phyloP scores from a whole-genome alignment of 1,139 yeast species.

The Blastobotrys petasosporus region DNA sequence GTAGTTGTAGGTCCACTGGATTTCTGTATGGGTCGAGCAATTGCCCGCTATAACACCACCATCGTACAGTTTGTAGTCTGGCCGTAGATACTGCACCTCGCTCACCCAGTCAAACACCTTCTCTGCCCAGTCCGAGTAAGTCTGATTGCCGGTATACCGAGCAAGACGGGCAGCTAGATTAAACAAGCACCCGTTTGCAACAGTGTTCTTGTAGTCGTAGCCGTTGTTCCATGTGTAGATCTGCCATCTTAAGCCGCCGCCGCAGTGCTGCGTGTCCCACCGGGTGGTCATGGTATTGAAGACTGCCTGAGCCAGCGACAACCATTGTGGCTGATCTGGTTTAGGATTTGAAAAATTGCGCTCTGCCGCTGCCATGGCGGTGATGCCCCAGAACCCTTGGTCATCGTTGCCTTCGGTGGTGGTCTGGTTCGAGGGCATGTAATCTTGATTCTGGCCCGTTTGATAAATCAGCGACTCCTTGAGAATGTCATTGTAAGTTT shows the following conservation, averaged over 20 bases:
- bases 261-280: conserved; percentile 73
- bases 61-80: conserved; percentile 47
- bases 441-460: conserved; percentile 68
- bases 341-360: conserved; percentile 77
- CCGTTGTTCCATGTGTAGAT: conserved; percentile 93
- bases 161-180: conserved; percentile 83
- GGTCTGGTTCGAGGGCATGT: conserved; percentile 82
- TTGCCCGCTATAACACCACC: conserved; percentile 64
- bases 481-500: conserved; percentile 55
- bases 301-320: conserved; percentile 66
- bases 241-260: conserved; percentile 95
- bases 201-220: conserved; percentile 84
- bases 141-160: conserved; percentile 63
- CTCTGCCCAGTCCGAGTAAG: conserved; percentile 78
- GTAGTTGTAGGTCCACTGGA: conserved; percentile 85
- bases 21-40: conserved; percentile 53
- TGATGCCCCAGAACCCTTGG: conserved; percentile 95
- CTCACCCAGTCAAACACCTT: conserved; percentile 77
- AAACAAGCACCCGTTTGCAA: conserved; percentile 86
- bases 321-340: conserved; percentile 56
- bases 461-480: conserved; percentile 65
- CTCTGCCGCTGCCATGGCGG: conserved; percentile 88
- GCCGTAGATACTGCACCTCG: conserved; percentile 48
- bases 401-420: conserved; percentile 98
- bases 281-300: conserved; percentile 85